Evolutionary conservation across 805 yeast species (phyloP).

Genomic region (Ogataea nitratoaversa): DNA sequence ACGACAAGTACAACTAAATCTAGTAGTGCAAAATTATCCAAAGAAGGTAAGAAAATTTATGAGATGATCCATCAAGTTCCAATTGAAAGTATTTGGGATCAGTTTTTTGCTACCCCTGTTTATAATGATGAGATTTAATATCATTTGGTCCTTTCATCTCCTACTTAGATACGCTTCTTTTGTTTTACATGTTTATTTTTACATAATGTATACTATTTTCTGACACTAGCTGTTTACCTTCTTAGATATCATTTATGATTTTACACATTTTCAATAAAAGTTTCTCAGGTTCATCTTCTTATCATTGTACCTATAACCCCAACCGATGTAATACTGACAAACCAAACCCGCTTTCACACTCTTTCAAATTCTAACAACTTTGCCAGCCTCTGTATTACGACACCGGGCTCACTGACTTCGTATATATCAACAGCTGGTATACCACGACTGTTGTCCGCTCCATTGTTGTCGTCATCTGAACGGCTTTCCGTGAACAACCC

Average conservation of each 20-base stretch:
- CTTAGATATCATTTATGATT: too few relatives aligned
- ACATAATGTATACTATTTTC: too few relatives aligned
- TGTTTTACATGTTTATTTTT: too few relatives aligned
- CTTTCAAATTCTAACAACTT: constrained; percentile 13
- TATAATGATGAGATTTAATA: constrained; percentile 11
- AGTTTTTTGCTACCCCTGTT: constrained; percentile 40
- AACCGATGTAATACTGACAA: too few relatives aligned
- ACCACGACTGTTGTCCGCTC: neutral
- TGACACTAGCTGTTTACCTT: neutral
- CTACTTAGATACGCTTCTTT: too few relatives aligned
- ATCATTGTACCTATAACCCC: too few relatives aligned
- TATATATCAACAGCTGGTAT: constrained; percentile 19
- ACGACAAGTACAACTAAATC: too few relatives aligned
- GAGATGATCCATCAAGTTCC: constrained; percentile 63
- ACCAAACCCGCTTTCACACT: too few relatives aligned
- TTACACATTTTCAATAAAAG: too few relatives aligned
- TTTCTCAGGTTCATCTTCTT: too few relatives aligned
- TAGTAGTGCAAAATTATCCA: constrained; percentile 15
- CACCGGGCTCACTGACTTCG: constrained; percentile 16
- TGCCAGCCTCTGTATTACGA: constrained; percentile 10
- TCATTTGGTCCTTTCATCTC: too few relatives aligned
- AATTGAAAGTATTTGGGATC: constrained; percentile 67
- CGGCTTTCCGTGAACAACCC: constrained; percentile 2
- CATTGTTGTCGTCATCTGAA: neutral
- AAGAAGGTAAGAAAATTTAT: constrained; percentile 52